Evolutionary conservation across 2,329 filamentous ascomycete species (phyloP), one percentile per base, ranked within the genome.

Genomic region (Claviceps arundinis): DNA sequence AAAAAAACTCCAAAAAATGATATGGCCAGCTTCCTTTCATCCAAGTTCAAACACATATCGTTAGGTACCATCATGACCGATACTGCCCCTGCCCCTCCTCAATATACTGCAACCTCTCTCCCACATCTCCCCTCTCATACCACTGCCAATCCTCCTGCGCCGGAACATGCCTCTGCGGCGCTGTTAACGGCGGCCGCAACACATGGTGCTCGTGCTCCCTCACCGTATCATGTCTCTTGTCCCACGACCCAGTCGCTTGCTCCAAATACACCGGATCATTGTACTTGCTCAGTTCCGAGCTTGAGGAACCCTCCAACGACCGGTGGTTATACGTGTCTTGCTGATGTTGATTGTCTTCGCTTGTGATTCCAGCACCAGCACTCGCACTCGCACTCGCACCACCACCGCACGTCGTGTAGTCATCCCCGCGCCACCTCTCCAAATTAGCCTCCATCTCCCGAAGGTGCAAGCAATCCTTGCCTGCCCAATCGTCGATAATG

Each of bases 371-470:
- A 9, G 37, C 5, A 19, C 37, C 37, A 30, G 22, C 9, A 16
- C 13, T 22, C 22, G 22, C 40, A 17, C 22, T 22, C 22, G 30
- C 13, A 37, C 17, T 11, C 9, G 17, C 45, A 22, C 7, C 26
- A 17, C 24, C 26, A 41, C 26, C 37, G 11, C 38, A 26, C 9
- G 19, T 14, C 8, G 50, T 24, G 34, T 51, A 53, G 17, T 62
- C 56, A 2, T 61, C 58, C 14, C 65, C 64, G 22, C 67, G 68
- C 59, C 81, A 82, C 53, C 74, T 65, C 53, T 77, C 73, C 37
- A 84, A 66, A 55, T 84, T 77, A 2, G 80, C 81, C 58, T 82
- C 78, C 70, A 82, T 78, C 55, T 81, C 76, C 55, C 73, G 70
- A 30, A 84, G 68, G 45, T 74, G 72, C 42, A 84, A 64, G 37